Conservation (phyloP, 129 eudicot genomes). For the Centrapalus pauciflorus region DNA sequence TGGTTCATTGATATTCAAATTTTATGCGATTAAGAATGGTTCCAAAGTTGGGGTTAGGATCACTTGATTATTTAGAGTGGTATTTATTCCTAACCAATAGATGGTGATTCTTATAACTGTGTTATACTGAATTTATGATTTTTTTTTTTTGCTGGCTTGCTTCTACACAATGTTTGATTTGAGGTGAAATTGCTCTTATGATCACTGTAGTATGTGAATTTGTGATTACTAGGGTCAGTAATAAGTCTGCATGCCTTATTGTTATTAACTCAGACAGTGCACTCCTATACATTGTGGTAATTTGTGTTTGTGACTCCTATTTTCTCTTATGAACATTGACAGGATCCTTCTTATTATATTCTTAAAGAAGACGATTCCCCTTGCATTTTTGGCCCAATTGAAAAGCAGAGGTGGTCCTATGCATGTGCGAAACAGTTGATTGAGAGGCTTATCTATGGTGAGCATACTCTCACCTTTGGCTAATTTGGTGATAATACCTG, state of each 20-base stretch:
- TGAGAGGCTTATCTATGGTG: slow-evolving; percentile 95
- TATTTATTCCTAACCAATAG: not conserved
- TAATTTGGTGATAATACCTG: not conserved
- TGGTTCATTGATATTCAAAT: not conserved
- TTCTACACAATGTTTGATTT: not conserved
- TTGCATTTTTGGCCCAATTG: slow-evolving; percentile 94
- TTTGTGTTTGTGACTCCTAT: not conserved
- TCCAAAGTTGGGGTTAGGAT: too few species aligned
- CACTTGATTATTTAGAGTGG: not conserved
- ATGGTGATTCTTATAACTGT: too few species aligned
- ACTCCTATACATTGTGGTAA: not conserved
- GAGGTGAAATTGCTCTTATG: too few species aligned
- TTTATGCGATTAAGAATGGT: not conserved
- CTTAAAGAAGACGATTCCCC: slow-evolving; percentile 82
- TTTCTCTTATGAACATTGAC: slow-evolving; percentile 2
- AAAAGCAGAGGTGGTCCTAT: slow-evolving; percentile 98
- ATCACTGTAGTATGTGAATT: too few species aligned
- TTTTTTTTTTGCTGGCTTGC: too few species aligned
- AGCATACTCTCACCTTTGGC: slow-evolving; percentile 14
- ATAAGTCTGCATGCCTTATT: too few species aligned
- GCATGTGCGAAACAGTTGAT: slow-evolving; percentile 96
- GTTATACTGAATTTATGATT: not conserved
- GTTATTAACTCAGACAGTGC: not conserved
- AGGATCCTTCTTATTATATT: slow-evolving; percentile 85
- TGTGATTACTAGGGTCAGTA: too few species aligned